Conservation (phyloP, 805 yeast genomes). For the Yarrowia yakushimensis region DNA sequence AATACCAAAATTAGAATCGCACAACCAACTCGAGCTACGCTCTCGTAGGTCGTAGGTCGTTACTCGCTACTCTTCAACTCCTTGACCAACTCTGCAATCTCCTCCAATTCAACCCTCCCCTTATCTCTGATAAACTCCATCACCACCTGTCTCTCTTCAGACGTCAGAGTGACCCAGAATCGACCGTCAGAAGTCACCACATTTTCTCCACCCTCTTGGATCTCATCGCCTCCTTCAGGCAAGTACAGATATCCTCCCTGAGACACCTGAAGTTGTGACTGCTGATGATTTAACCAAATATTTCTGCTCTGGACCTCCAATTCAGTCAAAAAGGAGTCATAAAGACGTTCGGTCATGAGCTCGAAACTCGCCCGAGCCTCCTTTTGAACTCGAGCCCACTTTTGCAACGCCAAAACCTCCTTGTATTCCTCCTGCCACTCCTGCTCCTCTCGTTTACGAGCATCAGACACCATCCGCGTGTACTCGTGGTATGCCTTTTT, state of each 20-base stretch:
- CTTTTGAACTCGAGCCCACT: neutral
- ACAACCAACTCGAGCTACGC: neutral
- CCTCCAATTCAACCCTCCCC: constrained; percentile 12
- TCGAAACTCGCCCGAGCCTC: constrained; percentile 7
- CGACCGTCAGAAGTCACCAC: constrained; percentile 10
- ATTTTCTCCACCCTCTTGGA: neutral
- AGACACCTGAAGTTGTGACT: neutral
- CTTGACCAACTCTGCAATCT: constrained; percentile 1
- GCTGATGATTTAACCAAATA: neutral
- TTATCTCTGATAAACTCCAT: neutral
- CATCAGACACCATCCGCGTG: neutral
- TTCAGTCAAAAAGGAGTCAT: neutral
- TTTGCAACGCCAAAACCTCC: constrained; percentile 7
- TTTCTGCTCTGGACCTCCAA: neutral
- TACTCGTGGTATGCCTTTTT: constrained; percentile 23
- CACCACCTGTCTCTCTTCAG: neutral
- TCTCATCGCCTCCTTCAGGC: neutral
- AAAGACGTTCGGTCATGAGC: neutral
- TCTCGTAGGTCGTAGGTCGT: neutral
- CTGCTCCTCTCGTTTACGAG: constrained; percentile 13
- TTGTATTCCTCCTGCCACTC: constrained; percentile 16
- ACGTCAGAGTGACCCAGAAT: constrained; percentile 10
- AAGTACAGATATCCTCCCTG: neutral
- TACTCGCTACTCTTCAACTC: constrained; percentile 1
- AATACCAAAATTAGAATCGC: too few relatives aligned